Conservation (phyloP, 306 rosid genomes). For the Oemleria cerasiformis region DNA sequence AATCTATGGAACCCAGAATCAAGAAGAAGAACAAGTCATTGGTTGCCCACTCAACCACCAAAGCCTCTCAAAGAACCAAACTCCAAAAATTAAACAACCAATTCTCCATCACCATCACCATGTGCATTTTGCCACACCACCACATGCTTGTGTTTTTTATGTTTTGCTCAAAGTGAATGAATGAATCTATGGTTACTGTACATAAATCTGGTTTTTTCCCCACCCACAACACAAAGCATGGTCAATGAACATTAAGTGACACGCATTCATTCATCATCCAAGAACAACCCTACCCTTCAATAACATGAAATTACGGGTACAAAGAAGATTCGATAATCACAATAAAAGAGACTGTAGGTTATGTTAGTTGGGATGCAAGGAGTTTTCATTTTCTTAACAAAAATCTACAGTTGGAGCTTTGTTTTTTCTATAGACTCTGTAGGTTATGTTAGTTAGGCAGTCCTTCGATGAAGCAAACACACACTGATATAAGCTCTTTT, state of each 20-base stretch:
- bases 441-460: background rate
- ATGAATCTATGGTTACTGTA: constrained; percentile 6
- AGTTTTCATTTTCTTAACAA: background rate
- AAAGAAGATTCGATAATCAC: too few species aligned
- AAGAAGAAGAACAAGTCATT: background rate
- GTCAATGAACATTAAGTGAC: constrained; percentile 13
- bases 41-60: background rate
- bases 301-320: too few species aligned
- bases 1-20: background rate
- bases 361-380: too few species aligned
- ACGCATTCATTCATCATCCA: background rate
- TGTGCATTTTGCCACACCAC: constrained; percentile 37
- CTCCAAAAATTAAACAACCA: constrained; percentile 24
- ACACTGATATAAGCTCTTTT: background rate
- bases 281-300: background rate
- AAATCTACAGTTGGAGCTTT: background rate
- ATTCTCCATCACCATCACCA: constrained; percentile 10
- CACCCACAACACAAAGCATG: constrained; percentile 1
- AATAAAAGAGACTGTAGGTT: too few species aligned
- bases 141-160: constrained; percentile 22
- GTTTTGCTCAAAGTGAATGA: background rate
- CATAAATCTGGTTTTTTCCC: constrained; percentile 15
- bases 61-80: background rate
- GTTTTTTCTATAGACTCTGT: background rate
- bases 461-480: background rate